These are phyloP conservation scores for Colletotrichum noveboracense DNA, from an alignment of 2,329 filamentous ascomycete species.

Conservation along the genomic window DNA sequence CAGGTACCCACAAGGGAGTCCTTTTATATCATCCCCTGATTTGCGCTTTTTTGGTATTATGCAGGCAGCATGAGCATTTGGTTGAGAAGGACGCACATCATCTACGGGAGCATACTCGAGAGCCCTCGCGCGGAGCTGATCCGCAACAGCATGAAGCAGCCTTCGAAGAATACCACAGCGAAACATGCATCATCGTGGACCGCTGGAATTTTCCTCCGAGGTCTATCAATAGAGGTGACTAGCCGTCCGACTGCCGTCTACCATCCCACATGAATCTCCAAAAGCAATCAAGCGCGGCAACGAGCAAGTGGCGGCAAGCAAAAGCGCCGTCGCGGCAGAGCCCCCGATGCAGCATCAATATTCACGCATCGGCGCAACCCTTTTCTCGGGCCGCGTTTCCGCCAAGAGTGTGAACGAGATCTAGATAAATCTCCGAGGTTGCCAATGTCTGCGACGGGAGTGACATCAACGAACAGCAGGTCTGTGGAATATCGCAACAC, in stretches of 20 bases:
- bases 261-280: not conserved
- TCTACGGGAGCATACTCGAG: no score
- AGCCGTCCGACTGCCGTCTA: accelerated
- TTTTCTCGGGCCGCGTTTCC: not conserved
- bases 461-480: not conserved
- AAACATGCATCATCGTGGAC: no score
- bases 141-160: no score
- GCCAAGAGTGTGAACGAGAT: not conserved
- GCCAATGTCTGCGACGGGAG: not conserved
- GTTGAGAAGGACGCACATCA: no score
- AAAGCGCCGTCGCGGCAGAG: not conserved
- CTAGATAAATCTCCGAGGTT: not conserved
- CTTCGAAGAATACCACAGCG: no score
- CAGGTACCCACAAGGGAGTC: no score
- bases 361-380: not conserved
- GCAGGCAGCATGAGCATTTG: no score
- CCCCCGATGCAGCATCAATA: not conserved
- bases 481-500: not conserved
- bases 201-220: no score
- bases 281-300: not conserved
- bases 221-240: no score
- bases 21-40: no score
- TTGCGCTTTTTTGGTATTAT: no score
- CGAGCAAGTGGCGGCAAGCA: not conserved
- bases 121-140: no score